Evolutionary conservation across 805 yeast species (phyloP).

Genomic region (Kodamaea nitidulidarum): DNA sequence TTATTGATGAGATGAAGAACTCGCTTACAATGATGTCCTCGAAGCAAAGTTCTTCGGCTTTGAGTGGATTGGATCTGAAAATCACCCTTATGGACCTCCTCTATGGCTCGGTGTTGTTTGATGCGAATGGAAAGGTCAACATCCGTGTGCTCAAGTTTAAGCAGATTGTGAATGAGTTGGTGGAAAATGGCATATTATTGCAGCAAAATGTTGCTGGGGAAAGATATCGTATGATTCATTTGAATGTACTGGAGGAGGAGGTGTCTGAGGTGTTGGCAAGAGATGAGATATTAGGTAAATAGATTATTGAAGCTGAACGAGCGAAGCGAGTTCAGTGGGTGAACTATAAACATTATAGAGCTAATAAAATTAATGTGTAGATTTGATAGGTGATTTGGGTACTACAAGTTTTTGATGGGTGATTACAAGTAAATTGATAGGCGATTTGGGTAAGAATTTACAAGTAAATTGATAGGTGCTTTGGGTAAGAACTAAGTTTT

Average conservation of each 20-base stretch:
- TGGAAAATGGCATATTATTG: conserved; percentile 72
- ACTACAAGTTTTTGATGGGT: too few species aligned
- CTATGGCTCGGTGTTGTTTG: conserved; percentile 20
- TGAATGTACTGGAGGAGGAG: conserved; percentile 71
- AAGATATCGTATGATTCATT: conserved; percentile 56
- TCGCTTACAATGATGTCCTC: conserved; percentile 41
- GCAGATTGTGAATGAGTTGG: conserved; percentile 60
- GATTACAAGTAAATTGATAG: too few species aligned
- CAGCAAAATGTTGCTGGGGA: conserved; percentile 69
- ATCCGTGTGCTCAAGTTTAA: conserved; percentile 58
- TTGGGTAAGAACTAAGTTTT: too few species aligned
- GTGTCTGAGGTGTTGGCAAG: conserved; percentile 37
- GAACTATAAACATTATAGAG: too few species aligned
- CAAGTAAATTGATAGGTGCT: too few species aligned
- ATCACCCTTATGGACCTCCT: conserved; percentile 28
- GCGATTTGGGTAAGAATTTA: too few species aligned
- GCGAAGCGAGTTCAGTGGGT: too few species aligned
- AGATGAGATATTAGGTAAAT: not conserved
- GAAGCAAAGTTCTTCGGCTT: conserved; percentile 17
- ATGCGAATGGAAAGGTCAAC: conserved; percentile 13
- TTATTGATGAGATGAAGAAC: conserved; percentile 70
- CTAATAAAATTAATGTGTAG: too few species aligned
- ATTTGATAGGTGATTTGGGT: too few species aligned
- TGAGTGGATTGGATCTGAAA: conserved; percentile 18
- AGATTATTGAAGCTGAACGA: not conserved